These are phyloP conservation scores for Gastrodia elata DNA, from an alignment of 106 monocot genomes.

Conservation along the genomic window DNA sequence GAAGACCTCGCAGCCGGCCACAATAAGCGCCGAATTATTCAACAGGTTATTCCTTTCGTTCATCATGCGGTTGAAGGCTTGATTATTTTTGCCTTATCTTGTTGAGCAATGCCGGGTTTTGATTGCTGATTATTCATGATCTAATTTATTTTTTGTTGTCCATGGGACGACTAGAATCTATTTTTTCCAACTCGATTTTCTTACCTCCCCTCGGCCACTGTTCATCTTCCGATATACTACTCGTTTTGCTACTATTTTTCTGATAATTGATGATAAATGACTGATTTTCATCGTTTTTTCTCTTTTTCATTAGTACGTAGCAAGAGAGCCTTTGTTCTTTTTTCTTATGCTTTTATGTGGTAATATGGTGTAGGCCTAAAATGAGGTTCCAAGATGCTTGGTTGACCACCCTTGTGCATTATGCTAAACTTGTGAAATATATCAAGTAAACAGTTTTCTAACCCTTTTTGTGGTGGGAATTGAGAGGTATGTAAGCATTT, in stretches of 20 bases:
- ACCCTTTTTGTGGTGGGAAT: background rate
- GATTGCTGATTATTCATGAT: background rate
- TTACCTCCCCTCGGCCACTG: background rate
- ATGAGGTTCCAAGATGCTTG: background rate
- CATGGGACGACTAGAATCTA: background rate
- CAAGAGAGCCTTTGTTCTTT: background rate
- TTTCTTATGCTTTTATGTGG: background rate
- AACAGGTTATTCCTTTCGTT: constrained; percentile 41
- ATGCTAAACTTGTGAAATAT: background rate
- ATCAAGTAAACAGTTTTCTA: background rate
- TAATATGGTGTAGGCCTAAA: background rate
- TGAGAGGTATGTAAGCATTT: background rate
- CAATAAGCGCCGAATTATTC: constrained; percentile 95
- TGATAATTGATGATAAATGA: background rate
- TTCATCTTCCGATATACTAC: background rate
- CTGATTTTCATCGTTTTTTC: background rate
- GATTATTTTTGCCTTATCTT: background rate
- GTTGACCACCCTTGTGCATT: background rate
- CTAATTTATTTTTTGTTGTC: background rate
- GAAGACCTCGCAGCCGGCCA: constrained; percentile 96
- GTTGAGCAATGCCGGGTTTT: background rate
- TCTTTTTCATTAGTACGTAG: background rate
- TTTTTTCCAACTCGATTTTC: background rate
- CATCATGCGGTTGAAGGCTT: background rate
- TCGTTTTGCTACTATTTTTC: background rate